Conservation (phyloP, 495 filamentous ascomycete species). For the Penicillium coffeae region DNA sequence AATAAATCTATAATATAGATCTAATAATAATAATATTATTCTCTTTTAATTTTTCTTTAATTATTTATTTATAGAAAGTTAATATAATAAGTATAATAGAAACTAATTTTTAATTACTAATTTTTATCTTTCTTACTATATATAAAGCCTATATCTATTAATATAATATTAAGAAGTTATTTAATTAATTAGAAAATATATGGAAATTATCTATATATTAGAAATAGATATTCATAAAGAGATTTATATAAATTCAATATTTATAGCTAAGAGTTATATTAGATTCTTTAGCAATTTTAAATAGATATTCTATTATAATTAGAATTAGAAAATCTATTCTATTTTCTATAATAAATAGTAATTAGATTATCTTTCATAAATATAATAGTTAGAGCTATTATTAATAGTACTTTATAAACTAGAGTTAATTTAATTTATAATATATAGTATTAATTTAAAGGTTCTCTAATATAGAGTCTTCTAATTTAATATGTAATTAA, state of each 20-base stretch:
- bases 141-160: background rate
- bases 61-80: too few species aligned
- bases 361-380: background rate
- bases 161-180: too few species aligned
- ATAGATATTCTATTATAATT: background rate
- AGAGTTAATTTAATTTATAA: background rate
- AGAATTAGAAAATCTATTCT: too few species aligned
- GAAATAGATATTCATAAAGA: too few species aligned
- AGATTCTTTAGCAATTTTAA: too few species aligned
- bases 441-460: too few species aligned
- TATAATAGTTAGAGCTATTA: background rate
- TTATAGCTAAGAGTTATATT: background rate
- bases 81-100: too few species aligned
- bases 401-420: background rate
- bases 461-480: too few species aligned
- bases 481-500: background rate
- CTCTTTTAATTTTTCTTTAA: too few species aligned
- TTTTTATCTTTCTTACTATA: background rate
- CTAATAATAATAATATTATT: too few species aligned
- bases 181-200: background rate
- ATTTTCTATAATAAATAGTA: background rate
- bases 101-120: background rate
- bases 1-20: too few species aligned
- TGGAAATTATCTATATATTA: too few species aligned
- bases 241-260: background rate